Percentiles rank a stretch among this genome's conserved stretches.
Evolutionary conservation across 2,329 filamentous ascomycete species (phyloP).

Genomic region (Diplodia intermedia): DNA sequence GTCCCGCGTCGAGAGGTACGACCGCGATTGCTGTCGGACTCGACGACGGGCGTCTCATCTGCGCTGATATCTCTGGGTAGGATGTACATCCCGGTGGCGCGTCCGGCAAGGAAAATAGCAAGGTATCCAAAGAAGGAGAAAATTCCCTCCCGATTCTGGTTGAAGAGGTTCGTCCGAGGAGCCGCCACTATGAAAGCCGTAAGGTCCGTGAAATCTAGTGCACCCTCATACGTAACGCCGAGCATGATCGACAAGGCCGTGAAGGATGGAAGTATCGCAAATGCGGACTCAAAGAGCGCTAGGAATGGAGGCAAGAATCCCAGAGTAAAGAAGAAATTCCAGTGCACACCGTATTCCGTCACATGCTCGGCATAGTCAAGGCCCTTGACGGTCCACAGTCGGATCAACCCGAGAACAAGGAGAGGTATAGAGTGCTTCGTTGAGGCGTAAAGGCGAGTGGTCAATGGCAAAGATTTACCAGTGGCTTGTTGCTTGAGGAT

Average conservation of each 20-base stretch:
- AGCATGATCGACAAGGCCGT: constrained; percentile 75
- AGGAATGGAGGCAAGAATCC: constrained; percentile 88
- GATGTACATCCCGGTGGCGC: constrained; percentile 80
- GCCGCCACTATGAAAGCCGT: constrained; percentile 84
- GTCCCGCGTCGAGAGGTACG: constrained; percentile 3
- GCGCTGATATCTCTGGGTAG: constrained; percentile 57
- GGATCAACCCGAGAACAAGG: constrained; percentile 77
- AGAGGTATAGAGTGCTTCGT: constrained; percentile 84
- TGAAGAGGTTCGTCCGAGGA: constrained; percentile 77
- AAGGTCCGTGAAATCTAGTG: constrained; percentile 72
- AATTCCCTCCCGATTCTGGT: constrained; percentile 93
- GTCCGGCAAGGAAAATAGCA: constrained; percentile 90
- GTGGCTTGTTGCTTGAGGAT: constrained; percentile 73
- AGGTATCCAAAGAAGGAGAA: constrained; percentile 94
- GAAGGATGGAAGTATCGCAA: constrained; percentile 76
- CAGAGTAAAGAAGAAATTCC: constrained; percentile 99
- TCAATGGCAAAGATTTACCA: constrained; percentile 59
- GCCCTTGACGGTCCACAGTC: constrained; percentile 88
- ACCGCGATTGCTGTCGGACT: constrained; percentile 6
- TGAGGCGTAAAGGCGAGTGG: constrained; percentile 68
- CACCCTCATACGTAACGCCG: constrained; percentile 73
- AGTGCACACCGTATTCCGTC: constrained; percentile 96
- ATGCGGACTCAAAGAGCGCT: constrained; percentile 77
- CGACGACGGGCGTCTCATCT: neutral
- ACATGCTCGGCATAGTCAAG: constrained; percentile 97